Conservation (phyloP, 2,329 filamentous ascomycete genomes). For the Westerdykella sp. region DNA sequence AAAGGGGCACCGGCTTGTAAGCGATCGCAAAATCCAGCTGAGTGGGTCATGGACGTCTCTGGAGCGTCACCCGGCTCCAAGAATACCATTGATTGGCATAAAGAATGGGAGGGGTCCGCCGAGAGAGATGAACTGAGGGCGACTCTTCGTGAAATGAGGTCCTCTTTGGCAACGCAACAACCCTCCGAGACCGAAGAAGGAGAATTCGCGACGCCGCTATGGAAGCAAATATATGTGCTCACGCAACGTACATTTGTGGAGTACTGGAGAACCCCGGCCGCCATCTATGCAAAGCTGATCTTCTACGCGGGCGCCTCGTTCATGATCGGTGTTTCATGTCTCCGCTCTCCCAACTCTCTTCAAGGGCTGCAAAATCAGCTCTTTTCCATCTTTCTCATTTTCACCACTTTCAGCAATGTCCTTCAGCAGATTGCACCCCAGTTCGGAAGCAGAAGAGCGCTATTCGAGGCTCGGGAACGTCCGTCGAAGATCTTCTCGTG, state of each 20-base stretch:
- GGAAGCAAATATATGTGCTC: constrained; percentile 20
- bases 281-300: constrained; percentile 22
- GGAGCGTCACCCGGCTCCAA: constrained; percentile 6
- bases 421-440: constrained; percentile 60
- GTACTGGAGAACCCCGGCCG: constrained; percentile 21
- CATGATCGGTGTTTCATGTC: constrained; percentile 26
- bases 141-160: too few species aligned
- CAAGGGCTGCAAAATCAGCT: constrained; percentile 39
- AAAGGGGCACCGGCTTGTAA: constrained; percentile 59
- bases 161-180: too few species aligned
- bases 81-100: background rate
- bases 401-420: constrained; percentile 38
- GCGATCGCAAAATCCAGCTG: constrained; percentile 63
- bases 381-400: constrained; percentile 48
- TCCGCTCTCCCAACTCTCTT: constrained; percentile 18
- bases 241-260: constrained; percentile 17
- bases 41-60: constrained; percentile 58
- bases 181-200: too few species aligned
- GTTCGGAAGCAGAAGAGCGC: constrained; percentile 47
- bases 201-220: constrained; percentile 17
- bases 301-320: constrained; percentile 20
- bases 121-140: too few species aligned
- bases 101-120: too few species aligned
- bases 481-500: constrained; percentile 67
- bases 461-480: constrained; percentile 56